Evolutionary conservation across 2,329 filamentous ascomycete species (phyloP), one percentile per base, ranked within the genome.

Genomic region (Ilyonectria destructans): DNA sequence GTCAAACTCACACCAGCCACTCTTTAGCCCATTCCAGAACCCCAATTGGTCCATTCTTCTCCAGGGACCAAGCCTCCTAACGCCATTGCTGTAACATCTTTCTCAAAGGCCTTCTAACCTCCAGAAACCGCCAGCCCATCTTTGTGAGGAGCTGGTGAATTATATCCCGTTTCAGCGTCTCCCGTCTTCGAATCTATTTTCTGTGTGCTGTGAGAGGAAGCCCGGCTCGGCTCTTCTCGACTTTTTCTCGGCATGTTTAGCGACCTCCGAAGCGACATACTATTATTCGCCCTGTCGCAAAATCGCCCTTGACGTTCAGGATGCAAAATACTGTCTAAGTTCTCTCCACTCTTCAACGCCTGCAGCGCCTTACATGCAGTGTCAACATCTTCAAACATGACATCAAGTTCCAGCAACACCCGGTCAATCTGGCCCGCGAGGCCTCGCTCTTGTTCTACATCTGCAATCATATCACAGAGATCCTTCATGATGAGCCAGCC

Each of bases 301-400:
- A 65, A 63, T 52, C 68, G 61, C n/a, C 49, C 69, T 62, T 62
- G 35, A n/a, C 62, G 40, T 10, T 69, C 74, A 5, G 51, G 69
- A 6, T 74, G 23, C 49, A 75, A 19, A 17, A 80, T 67, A 6
- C 71, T 70, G 31, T 79, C 78, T 21, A 80, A 58, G 9, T 58
- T 69, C 71, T 86, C 83, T 2, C 86, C 86, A n/a, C 75, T 77
- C 35, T 77, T 80, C 63, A 87, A 75, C 26, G 84, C 85, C 21
- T 82, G 80, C 17, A 89, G 78, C 0, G 84, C 83, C 62, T 76
- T 78, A 70, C 84, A 80, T 0, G 87, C 86, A 23, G 80, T 80
- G 7, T 84, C 82, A 4, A 86, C 82, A 64, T 83, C 87, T 73
- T 88, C 84, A 64, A 89, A 87, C 5, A 84, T 81, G 58, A 70